A percentile compares a stretch with the other conserved stretches of the same genome.
These are phyloP conservation scores for Escallonia rubra DNA, from an alignment of 129 eudicot genomes.

Conservation along the genomic window DNA sequence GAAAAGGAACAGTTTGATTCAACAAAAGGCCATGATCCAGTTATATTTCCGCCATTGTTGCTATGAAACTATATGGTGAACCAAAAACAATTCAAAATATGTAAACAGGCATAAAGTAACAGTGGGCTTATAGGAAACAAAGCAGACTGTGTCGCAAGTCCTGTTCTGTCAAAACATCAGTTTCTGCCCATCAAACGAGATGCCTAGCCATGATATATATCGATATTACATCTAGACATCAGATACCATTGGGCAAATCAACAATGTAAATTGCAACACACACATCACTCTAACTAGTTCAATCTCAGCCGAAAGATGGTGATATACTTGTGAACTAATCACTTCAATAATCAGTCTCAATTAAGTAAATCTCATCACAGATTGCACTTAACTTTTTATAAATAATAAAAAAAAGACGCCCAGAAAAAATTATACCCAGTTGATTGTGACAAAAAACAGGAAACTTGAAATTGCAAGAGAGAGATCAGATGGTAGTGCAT, in stretches of 20 bases:
- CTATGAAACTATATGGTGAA: too few relatives aligned
- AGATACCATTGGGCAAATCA: constrained; percentile 63
- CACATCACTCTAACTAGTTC: neutral
- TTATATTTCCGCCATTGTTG: too few relatives aligned
- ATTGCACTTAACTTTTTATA: constrained; percentile 19
- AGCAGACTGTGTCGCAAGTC: constrained; percentile 80
- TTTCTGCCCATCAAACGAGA: constrained; percentile 63
- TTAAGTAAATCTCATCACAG: constrained; percentile 40
- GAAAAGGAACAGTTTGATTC: too few relatives aligned
- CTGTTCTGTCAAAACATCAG: constrained; percentile 28
- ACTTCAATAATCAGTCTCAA: constrained; percentile 32
- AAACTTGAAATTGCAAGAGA: constrained; percentile 3
- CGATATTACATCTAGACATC: constrained; percentile 27
- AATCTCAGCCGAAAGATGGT: constrained; percentile 90
- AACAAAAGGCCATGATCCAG: too few relatives aligned
- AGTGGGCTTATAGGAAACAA: constrained; percentile 32
- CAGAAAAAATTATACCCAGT: neutral
- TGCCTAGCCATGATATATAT: constrained; percentile 16
- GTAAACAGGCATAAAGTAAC: constrained; percentile 64
- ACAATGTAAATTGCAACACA: neutral
- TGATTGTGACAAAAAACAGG: neutral
- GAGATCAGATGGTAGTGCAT: constrained; percentile 97
- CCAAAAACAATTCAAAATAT: neutral
- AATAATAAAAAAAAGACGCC: neutral
- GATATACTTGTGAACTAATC: constrained; percentile 36